Conservation (phyloP, 306 rosid species). For the Hippophae rhamnoides region DNA sequence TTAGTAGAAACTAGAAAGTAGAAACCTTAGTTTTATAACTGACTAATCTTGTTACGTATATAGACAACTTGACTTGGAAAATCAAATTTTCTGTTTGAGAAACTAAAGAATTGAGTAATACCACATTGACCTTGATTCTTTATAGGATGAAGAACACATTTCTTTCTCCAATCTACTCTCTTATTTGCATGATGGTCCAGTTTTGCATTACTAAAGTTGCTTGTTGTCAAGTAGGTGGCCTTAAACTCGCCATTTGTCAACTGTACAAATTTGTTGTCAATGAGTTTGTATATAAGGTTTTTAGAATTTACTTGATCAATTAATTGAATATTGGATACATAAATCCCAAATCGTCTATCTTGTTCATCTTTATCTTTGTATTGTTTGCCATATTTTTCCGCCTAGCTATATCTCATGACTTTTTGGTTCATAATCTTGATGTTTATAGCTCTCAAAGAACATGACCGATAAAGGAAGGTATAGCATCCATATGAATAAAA, state of each 20-base stretch:
- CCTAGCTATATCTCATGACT: conserved; percentile 42
- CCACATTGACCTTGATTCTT: conserved; percentile 48
- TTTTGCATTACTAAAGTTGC: conserved; percentile 22
- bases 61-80: not conserved
- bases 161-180: conserved; percentile 60
- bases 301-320: conserved; percentile 42
- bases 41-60: not conserved
- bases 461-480: conserved; percentile 24
- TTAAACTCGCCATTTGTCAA: conserved; percentile 48
- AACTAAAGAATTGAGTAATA: conserved; percentile 13
- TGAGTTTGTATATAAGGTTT: conserved; percentile 46
- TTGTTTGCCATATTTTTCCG: conserved; percentile 19
- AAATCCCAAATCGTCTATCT: conserved; percentile 42
- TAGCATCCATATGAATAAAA: conserved; percentile 27
- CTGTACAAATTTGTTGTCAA: conserved; percentile 57
- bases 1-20: not conserved
- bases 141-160: conserved; percentile 46
- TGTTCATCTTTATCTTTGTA: conserved; percentile 36
- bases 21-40: not conserved
- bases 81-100: not conserved
- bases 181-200: conserved; percentile 17
- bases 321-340: conserved; percentile 39
- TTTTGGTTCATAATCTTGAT: conserved; percentile 2
- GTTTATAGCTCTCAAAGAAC: conserved; percentile 13
- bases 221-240: conserved; percentile 21